Conservation (phyloP, 2,329 filamentous ascomycete species). For the Pezicula rhizophila region DNA sequence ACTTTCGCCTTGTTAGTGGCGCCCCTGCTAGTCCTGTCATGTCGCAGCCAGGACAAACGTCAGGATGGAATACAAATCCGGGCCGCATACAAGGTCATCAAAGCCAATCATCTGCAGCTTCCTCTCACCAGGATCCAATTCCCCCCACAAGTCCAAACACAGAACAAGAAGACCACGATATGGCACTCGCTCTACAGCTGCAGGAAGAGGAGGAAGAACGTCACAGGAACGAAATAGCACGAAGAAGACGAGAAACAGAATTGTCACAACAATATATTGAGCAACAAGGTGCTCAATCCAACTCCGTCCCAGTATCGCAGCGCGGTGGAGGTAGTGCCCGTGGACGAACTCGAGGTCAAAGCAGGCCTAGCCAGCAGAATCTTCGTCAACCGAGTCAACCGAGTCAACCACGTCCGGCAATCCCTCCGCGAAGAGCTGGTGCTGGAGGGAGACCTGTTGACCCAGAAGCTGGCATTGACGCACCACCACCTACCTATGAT, state of each 20-base stretch:
- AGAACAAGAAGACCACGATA: constrained; percentile 73
- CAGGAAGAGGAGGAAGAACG: constrained; percentile 90
- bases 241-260: constrained; percentile 58
- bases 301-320: constrained; percentile 21
- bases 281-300: constrained; percentile 46
- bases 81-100: constrained; percentile 3
- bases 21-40: constrained; percentile 15
- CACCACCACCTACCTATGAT: constrained; percentile 59
- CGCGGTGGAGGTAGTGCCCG: constrained; percentile 17
- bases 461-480: constrained; percentile 39
- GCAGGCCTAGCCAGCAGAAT: constrained; percentile 7
- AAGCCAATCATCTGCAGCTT: constrained; percentile 3
- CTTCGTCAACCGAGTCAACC: constrained; percentile 10
- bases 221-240: constrained; percentile 55
- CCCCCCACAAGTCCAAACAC: constrained; percentile 24
- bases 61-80: constrained; percentile 17
- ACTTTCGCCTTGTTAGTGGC: constrained; percentile 79
- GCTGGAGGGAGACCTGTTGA: constrained; percentile 15
- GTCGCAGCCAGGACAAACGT: constrained; percentile 3
- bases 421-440: constrained; percentile 33
- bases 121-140: constrained; percentile 3
- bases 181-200: constrained; percentile 84
- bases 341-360: not conserved
- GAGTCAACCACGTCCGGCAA: constrained; percentile 33
- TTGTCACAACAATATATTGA: constrained; percentile 67